Evolutionary conservation across 805 yeast genomes (phyloP).

Genomic region (Blastobotrys terrestris): DNA sequence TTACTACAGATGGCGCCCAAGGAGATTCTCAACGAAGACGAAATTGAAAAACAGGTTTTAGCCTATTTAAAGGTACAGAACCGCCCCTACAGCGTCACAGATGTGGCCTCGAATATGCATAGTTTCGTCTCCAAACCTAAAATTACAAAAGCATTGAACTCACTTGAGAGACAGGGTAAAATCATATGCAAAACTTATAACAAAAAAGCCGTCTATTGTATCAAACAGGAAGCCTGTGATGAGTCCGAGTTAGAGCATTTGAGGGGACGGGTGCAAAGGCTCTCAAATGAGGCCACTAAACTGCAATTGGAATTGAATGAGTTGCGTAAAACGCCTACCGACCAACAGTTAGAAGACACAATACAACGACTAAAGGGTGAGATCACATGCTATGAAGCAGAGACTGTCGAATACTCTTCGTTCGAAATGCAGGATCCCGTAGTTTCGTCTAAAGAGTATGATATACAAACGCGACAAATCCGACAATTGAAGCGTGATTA

Average conservation of each 20-base stretch:
- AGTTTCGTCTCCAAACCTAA: constrained; percentile 4
- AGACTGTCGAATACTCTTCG: neutral
- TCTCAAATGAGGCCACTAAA: neutral
- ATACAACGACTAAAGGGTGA: neutral
- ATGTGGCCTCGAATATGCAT: constrained; percentile 9
- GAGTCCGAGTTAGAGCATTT: neutral
- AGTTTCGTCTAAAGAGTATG: neutral
- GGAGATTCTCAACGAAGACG: neutral
- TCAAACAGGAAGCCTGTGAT: constrained; percentile 4
- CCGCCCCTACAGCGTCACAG: constrained; percentile 11
- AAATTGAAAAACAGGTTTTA: constrained; percentile 3
- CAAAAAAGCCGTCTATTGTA: constrained; percentile 6
- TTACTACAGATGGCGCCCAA: neutral
- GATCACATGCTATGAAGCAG: neutral
- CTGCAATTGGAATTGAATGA: neutral
- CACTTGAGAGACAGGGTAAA: constrained; percentile 4
- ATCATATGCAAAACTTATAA: constrained; percentile 8
- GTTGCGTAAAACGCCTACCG: neutral
- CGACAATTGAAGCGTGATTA: neutral
- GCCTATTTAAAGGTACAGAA: constrained; percentile 9
- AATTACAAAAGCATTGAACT: constrained; percentile 4
- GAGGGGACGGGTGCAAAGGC: neutral
- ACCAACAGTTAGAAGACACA: neutral
- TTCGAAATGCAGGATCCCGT: neutral
- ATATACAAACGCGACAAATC: neutral